Evolutionary conservation across 2,329 filamentous ascomycete species (phyloP), one percentile per base, ranked within the genome.

Genomic region (Aureobasidium mangrovei): DNA sequence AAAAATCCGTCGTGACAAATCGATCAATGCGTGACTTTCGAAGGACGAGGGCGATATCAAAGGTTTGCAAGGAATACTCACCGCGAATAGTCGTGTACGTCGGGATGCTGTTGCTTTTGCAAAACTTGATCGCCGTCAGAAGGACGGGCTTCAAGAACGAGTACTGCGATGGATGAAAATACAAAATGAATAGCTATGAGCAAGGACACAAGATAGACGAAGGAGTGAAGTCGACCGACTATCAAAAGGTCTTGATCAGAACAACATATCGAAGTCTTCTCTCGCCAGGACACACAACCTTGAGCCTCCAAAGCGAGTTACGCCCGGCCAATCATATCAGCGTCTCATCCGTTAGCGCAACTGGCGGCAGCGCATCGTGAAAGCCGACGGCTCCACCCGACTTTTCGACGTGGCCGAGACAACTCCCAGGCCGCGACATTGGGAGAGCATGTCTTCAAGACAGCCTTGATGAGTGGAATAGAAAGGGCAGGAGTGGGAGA

Each of bases 291-390:
- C 47, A 53, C 32, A 44, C 49, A 53, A 53, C 49, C 40, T 53
- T 43, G 49, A 53, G 49, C 32, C 49, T 53, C 49, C 40, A 53
- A 53, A 53, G 49, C 49, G 49, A 53, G 49, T 43, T 53, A 44
- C n/a, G 31, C 27, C 33, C 40, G 32, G 40, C 49, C 49, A 53
- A 53, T 53, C 39, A 44, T 9, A 10, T 18, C 32, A 44, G 7
- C 49, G 49, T 18, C 40, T 44, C 7, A n/a, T 12, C 26, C 26
- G 29, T 31, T 53, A 53, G 49, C 49, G 49, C 31, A 18, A 42
- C 18, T 18, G 18, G 18, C 18, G 18, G 18, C 18, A 18, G 18
- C 32, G 32, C 39, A 41, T 51, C 38, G 28, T 26, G 31, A 18
- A 53, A 31, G 49, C 31, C 49, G 39, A 43, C 49, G 49, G 49